These are phyloP conservation scores for Emmonsiellopsis sp. DNA, from an alignment of 2,329 filamentous ascomycete species.

Conservation along the genomic window DNA sequence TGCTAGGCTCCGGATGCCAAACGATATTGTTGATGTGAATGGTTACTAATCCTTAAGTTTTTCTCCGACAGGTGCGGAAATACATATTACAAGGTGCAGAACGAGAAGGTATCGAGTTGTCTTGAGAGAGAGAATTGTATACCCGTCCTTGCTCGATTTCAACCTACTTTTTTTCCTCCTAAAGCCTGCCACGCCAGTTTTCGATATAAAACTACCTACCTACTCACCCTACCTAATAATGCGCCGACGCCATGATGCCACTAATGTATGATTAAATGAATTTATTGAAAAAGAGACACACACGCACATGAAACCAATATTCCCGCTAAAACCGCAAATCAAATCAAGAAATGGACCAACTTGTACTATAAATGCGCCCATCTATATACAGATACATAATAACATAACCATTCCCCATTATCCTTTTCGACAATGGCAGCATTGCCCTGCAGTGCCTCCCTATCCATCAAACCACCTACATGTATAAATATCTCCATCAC, in stretches of 20 bases:
- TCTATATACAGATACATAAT: constrained; percentile 4
- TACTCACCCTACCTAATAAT: background rate
- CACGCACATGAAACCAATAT: background rate
- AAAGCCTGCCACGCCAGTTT: too few relatives aligned
- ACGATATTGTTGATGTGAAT: background rate
- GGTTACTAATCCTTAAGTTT: background rate
- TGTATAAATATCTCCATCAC: background rate
- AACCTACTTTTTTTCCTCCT: background rate
- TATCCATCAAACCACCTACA: background rate
- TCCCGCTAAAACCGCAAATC: background rate
- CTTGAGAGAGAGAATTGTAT: background rate
- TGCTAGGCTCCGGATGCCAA: background rate
- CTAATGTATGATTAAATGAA: background rate
- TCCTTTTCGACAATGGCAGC: too few relatives aligned
- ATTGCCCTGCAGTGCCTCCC: too few relatives aligned
- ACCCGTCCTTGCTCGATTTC: background rate
- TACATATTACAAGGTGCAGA: constrained; percentile 74
- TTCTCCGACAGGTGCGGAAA: constrained; percentile 50
- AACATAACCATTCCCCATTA: background rate
- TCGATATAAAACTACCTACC: too few relatives aligned
- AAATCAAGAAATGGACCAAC: background rate
- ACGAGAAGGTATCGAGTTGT: constrained; percentile 70
- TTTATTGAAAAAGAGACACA: background rate
- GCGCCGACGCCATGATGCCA: background rate
- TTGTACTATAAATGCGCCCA: background rate